Evolutionary conservation across 2,329 filamentous ascomycete species (phyloP).

Genomic region (Clarireedia monteithiana): DNA sequence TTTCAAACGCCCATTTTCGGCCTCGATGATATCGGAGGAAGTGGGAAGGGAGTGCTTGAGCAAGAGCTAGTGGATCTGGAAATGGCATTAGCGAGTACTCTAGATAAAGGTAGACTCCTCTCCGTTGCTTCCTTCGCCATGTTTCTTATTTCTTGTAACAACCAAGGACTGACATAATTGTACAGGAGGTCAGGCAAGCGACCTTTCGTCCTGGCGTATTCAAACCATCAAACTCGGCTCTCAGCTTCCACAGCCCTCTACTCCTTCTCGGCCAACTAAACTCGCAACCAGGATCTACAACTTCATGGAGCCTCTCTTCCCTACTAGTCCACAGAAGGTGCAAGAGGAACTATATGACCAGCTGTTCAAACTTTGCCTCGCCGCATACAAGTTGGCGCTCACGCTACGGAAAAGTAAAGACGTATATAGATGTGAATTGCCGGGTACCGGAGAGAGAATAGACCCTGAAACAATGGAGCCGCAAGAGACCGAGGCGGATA

Average conservation of each 20-base stretch:
- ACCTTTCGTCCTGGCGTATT: slow-evolving; percentile 10
- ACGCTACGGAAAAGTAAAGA: neutral
- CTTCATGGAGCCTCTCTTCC: neutral
- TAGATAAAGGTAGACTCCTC: neutral
- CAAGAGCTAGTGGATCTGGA: neutral
- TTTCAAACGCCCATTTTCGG: slow-evolving; percentile 5
- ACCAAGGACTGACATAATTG: neutral
- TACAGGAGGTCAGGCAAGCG: neutral
- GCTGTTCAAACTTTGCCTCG: neutral
- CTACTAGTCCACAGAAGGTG: neutral
- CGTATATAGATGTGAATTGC: neutral
- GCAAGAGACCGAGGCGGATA: neutral
- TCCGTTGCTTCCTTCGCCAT: neutral
- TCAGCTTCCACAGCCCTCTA: neutral
- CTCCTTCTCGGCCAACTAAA: neutral
- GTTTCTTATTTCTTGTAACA: neutral
- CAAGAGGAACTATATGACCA: neutral
- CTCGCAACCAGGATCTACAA: neutral
- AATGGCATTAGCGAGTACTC: neutral
- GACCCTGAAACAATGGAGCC: slow-evolving; percentile 2
- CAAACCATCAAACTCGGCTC: slow-evolving; percentile 2
- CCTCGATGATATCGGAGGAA: neutral
- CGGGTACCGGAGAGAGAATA: neutral
- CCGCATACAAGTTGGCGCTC: neutral
- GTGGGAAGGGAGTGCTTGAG: neutral